These are phyloP conservation scores for Coffea canephora DNA, from an alignment of 257 asterid species.

Conservation along the genomic window DNA sequence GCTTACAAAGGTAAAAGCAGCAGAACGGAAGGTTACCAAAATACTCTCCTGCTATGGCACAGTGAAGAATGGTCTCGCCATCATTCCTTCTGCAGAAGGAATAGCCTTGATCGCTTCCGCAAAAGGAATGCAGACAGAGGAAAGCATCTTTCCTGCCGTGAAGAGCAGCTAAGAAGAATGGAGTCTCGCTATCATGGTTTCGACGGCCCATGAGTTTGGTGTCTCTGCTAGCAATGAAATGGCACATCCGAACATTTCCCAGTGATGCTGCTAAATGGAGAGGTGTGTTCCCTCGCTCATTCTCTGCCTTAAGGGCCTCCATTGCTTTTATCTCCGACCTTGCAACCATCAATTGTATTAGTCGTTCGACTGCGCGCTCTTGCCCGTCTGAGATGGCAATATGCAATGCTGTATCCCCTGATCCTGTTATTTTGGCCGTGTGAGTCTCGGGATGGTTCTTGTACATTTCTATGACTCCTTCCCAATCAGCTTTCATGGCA, in stretches of 20 bases:
- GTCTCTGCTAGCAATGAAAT: not conserved
- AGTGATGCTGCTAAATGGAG: constrained; percentile 13
- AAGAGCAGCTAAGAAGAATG: constrained; percentile 35
- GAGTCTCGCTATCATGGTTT: constrained; percentile 30
- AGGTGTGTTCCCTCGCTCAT: constrained; percentile 12
- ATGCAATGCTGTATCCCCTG: constrained; percentile 16
- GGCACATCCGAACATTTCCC: constrained; percentile 6
- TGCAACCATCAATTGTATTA: not conserved
- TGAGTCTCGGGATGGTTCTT: not conserved
- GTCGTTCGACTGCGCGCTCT: not conserved
- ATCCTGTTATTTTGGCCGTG: constrained; percentile 6
- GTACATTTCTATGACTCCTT: not conserved
- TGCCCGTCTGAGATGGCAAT: constrained; percentile 14
- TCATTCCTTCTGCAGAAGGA: constrained; percentile 7
- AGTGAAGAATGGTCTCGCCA: constrained; percentile 17
- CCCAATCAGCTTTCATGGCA: constrained; percentile 20
- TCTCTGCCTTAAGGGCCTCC: not conserved
- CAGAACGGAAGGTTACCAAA: constrained; percentile 3
- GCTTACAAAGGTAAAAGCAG: not conserved
- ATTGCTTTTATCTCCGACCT: not conserved
- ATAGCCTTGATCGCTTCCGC: not conserved
- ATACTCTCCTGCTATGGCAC: constrained; percentile 12
- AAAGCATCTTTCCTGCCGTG: constrained; percentile 36
- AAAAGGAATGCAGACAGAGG: not conserved
- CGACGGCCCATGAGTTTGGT: constrained; percentile 9